These are phyloP conservation scores for Pythium sp. DNA, from an alignment of 352 stramenopile genomes.

Conservation along the genomic window DNA sequence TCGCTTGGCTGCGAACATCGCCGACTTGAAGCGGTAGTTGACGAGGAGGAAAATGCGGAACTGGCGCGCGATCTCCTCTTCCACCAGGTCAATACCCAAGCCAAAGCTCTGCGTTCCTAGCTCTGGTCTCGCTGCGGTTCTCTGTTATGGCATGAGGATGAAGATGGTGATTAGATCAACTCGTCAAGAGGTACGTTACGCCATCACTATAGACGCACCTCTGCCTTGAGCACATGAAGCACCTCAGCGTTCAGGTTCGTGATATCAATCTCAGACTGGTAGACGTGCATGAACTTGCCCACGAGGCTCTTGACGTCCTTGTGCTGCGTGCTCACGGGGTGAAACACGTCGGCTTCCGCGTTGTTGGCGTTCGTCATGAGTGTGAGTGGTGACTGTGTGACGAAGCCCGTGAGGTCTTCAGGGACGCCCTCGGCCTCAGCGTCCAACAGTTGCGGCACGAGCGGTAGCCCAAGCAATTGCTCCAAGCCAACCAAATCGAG, in stretches of 20 bases:
- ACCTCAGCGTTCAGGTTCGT: conserved; percentile 44
- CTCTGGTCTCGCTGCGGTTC: conserved; percentile 34
- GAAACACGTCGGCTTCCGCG: conserved; percentile 20
- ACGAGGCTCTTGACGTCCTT: conserved; percentile 35
- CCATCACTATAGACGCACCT: conserved; percentile 17
- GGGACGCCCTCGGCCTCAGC: not conserved
- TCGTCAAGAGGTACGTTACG: not conserved
- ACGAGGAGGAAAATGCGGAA: conserved; percentile 51
- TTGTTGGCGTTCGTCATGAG: not conserved
- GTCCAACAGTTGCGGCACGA: conserved; percentile 2
- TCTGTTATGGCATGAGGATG: conserved; percentile 16
- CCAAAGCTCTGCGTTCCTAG: conserved; percentile 40
- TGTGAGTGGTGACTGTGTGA: not conserved
- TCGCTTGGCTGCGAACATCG: conserved; percentile 47
- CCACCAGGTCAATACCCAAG: conserved; percentile 33
- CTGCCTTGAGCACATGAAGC: conserved; percentile 45
- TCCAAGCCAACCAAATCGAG: not conserved
- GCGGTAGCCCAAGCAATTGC: not conserved
- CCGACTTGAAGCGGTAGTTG: conserved; percentile 56
- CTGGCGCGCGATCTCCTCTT: conserved; percentile 40
- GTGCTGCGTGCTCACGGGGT: conserved; percentile 18
- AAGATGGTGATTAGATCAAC: not conserved
- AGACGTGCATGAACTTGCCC: conserved; percentile 46
- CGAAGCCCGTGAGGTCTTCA: conserved; percentile 3
- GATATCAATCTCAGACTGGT: conserved; percentile 41